These are phyloP conservation scores for Paramecium primaurelia DNA, from an alignment of 73 alveolate species.

Conservation along the genomic window DNA sequence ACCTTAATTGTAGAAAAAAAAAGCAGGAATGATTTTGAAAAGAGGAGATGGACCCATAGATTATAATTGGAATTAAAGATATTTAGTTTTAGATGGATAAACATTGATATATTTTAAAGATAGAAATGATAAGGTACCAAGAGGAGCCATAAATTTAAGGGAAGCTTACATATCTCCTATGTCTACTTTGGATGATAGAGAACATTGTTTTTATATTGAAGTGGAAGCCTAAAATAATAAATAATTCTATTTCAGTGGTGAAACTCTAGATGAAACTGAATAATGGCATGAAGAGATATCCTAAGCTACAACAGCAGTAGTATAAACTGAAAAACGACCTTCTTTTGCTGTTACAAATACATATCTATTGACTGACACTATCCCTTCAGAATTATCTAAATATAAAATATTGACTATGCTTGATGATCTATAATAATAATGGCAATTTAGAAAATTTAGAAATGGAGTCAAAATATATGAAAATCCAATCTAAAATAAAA, in stretches of 20 bases:
- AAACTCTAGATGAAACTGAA: constrained; percentile 51
- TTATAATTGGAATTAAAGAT: constrained; percentile 60
- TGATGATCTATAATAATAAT: constrained; percentile 24
- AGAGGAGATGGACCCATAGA: constrained; percentile 64
- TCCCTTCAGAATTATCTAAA: constrained; percentile 3
- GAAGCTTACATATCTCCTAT: constrained; percentile 47
- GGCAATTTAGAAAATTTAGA: constrained; percentile 58
- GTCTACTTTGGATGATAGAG: constrained; percentile 40
- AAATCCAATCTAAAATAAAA: not conserved
- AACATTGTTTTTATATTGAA: constrained; percentile 57
- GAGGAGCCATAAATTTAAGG: constrained; percentile 56
- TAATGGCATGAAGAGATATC: constrained; percentile 53
- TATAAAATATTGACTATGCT: not conserved
- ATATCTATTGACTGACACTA: not conserved
- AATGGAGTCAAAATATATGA: constrained; percentile 60
- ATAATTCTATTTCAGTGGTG: constrained; percentile 52
- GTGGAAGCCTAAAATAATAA: constrained; percentile 16
- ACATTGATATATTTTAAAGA: constrained; percentile 53
- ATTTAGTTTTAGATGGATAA: constrained; percentile 54
- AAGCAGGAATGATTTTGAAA: constrained; percentile 46
- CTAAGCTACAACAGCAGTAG: constrained; percentile 22
- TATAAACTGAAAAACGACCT: not conserved
- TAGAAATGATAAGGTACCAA: constrained; percentile 54
- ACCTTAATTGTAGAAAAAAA: not conserved
- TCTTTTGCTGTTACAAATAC: not conserved